Percentiles rank a stretch among this genome's conserved stretches.
Evolutionary conservation across 1,139 yeast species (phyloP).

Genomic region (Waltiozyma solani): DNA sequence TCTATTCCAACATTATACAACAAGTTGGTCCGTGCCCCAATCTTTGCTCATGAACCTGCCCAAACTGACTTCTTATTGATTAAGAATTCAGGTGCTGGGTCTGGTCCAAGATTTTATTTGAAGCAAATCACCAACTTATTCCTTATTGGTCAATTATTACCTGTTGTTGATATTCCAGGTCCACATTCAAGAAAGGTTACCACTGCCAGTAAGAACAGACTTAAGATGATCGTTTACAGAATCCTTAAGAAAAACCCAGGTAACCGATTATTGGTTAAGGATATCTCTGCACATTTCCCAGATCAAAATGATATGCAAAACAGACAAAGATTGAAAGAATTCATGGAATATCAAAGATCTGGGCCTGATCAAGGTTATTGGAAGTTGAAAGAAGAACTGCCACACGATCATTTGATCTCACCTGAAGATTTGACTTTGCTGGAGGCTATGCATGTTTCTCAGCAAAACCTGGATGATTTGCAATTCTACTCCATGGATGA

Average conservation of each 20-base stretch:
- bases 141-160: constrained; percentile 88
- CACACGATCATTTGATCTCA: constrained; percentile 71
- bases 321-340: constrained; percentile 89
- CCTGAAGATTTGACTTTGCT: constrained; percentile 88
- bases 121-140: constrained; percentile 64
- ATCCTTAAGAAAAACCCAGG: constrained; percentile 71
- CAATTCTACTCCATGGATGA: constrained; percentile 33
- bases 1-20: constrained; percentile 91
- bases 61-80: constrained; percentile 76
- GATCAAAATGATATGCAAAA: constrained; percentile 98
- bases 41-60: constrained; percentile 74
- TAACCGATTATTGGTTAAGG: constrained; percentile 75
- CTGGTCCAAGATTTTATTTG: constrained; percentile 36
- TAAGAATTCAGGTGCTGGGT: constrained; percentile 72
- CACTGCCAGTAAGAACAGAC: constrained; percentile 80
- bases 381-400: constrained; percentile 78
- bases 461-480: constrained; percentile 70
- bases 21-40: constrained; percentile 87
- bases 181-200: constrained; percentile 97
- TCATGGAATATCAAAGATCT: constrained; percentile 93
- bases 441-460: constrained; percentile 92
- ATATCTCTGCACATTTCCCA: constrained; percentile 87
- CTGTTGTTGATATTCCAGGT: constrained; percentile 93
- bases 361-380: constrained; percentile 96
- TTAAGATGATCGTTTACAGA: constrained; percentile 89